Evolutionary conservation across 176 grass and related monocot species (phyloP).

Genomic region (Juncus effusus): DNA sequence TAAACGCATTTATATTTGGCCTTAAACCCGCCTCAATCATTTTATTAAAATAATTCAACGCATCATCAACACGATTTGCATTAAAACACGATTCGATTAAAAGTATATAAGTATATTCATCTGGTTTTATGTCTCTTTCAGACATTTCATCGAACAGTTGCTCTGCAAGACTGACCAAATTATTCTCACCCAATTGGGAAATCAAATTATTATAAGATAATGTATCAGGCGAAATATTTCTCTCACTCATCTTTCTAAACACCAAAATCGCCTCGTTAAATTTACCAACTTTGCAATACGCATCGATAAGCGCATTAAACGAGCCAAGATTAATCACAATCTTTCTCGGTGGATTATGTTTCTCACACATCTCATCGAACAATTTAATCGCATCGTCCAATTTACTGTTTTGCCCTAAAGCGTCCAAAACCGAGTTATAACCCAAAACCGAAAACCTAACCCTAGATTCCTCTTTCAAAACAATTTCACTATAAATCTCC

Average conservation of each 20-base stretch:
- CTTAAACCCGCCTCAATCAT: conserved; percentile 60
- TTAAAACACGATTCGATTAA: conserved; percentile 65
- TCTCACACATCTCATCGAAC: conserved; percentile 63
- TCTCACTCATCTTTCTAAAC: conserved; percentile 62
- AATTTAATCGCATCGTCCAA: conserved; percentile 52
- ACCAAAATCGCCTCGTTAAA: conserved; percentile 58
- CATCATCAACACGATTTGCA: conserved; percentile 55
- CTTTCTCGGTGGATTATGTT: conserved; percentile 59
- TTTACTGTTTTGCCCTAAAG: conserved; percentile 53
- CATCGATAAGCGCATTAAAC: conserved; percentile 79
- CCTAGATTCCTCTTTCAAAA: conserved; percentile 50
- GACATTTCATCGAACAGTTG: conserved; percentile 54
- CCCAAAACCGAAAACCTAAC: conserved; percentile 54
- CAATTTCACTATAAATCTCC: conserved; percentile 46
- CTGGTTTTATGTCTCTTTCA: conserved; percentile 47
- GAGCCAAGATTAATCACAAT: conserved; percentile 64
- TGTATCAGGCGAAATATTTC: conserved; percentile 51
- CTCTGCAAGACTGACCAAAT: conserved; percentile 50
- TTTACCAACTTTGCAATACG: conserved; percentile 44
- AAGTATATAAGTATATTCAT: conserved; percentile 66
- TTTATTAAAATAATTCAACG: conserved; percentile 61
- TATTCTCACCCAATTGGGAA: conserved; percentile 67
- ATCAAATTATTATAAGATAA: conserved; percentile 83
- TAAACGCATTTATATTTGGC: conserved; percentile 65
- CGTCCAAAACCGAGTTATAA: conserved; percentile 73